Evolutionary conservation across 441 rosid species (phyloP).

Genomic region (Sinapis alba): DNA sequence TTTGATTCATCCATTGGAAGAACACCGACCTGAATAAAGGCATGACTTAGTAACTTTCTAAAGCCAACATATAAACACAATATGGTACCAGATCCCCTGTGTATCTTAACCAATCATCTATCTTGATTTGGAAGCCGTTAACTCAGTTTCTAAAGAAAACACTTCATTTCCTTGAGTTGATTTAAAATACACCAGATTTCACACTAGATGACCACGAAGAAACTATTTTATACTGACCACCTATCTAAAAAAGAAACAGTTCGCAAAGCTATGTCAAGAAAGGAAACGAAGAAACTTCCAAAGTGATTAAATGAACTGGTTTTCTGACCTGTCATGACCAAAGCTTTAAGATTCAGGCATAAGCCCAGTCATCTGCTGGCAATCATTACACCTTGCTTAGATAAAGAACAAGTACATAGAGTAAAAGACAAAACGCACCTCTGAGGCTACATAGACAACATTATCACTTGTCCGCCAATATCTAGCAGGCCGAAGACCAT

Average conservation of each 20-base stretch:
- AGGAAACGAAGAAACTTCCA: conserved; percentile 8
- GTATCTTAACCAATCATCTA: not conserved
- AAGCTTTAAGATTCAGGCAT: conserved; percentile 35
- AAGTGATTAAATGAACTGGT: conserved; percentile 20
- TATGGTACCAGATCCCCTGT: not conserved
- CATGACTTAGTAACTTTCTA: conserved; percentile 25
- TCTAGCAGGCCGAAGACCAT: conserved; percentile 99
- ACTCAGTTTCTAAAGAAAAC: conserved; percentile 12
- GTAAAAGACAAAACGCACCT: conserved; percentile 62
- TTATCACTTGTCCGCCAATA: conserved; percentile 97
- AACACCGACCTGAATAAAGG: conserved; percentile 85
- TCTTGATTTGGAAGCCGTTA: not conserved
- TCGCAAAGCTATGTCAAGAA: conserved; percentile 14
- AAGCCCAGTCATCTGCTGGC: conserved; percentile 34
- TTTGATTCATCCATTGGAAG: conserved; percentile 96
- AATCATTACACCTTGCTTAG: conserved; percentile 30
- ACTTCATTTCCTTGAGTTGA: not conserved
- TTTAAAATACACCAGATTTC: conserved; percentile 13
- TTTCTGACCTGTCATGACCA: conserved; percentile 37
- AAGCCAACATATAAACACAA: conserved; percentile 8
- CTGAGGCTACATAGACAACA: conserved; percentile 98
- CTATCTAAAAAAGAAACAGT: conserved; percentile 5
- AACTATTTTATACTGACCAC: conserved; percentile 8
- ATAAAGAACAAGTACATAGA: conserved; percentile 31
- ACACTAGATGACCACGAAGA: conserved; percentile 13